phyloP scores from a whole-genome alignment of 495 filamentous ascomycete genomes.

The Pyronema domesticum region DNA sequence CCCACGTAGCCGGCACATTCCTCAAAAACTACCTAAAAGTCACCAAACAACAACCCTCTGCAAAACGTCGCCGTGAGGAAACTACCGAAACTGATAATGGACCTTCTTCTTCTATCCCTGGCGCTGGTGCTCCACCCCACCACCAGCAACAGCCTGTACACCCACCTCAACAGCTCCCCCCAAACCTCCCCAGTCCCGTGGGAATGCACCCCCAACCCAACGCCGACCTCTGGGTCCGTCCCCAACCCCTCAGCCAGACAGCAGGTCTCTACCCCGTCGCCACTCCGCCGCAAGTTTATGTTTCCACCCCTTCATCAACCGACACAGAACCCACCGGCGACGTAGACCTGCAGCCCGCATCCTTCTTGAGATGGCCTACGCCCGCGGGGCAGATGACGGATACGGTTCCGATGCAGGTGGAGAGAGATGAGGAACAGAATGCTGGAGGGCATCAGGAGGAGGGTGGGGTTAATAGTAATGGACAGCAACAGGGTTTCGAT shows the following conservation, averaged over 20 bases:
- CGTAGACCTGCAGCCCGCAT: constrained; percentile 16
- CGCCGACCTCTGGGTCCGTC: too few relatives aligned
- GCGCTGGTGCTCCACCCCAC: neutral
- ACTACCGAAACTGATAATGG: neutral
- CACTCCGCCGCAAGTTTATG: neutral
- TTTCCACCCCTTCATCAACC: neutral
- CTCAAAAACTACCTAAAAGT: constrained; percentile 18
- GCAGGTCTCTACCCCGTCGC: too few relatives aligned
- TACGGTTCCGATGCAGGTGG: neutral
- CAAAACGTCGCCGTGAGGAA: neutral
- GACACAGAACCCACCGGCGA: neutral
- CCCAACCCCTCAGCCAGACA: too few relatives aligned
- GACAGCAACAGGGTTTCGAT: too few relatives aligned
- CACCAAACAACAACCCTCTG: neutral
- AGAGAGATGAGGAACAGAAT: neutral
- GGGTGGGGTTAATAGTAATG: too few relatives aligned
- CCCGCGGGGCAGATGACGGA: neutral
- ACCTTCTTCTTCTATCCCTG: neutral
- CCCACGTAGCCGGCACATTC: constrained; percentile 21
- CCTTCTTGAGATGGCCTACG: constrained; percentile 17
- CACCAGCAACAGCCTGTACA: neutral
- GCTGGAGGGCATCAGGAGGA: too few relatives aligned
- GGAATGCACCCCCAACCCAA: too few relatives aligned
- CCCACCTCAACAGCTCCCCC: neutral
- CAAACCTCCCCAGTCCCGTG: neutral